A percentile compares a stretch with the other conserved stretches of the same genome.
phyloP scores from a whole-genome alignment of 31 red algal species.

The Asparagopsis taxiformis region DNA sequence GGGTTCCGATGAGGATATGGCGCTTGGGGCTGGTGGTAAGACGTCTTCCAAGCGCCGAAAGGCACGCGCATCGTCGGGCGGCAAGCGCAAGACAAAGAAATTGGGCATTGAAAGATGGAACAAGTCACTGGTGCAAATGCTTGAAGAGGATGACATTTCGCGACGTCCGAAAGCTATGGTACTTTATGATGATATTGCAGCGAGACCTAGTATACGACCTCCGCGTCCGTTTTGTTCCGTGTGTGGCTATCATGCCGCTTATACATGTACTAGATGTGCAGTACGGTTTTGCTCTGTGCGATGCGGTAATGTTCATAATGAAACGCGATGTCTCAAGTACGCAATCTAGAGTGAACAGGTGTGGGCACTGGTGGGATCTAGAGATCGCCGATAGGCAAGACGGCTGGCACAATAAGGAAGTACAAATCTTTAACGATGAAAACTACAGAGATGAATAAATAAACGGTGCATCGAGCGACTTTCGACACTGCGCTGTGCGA shows the following conservation, averaged over 20 bases:
- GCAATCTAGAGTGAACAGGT: slow-evolving; percentile 13
- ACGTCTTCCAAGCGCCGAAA: too few species aligned
- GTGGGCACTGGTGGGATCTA: too few species aligned
- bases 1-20: slow-evolving; percentile 29
- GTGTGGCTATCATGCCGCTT: slow-evolving; percentile 61
- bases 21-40: too few species aligned
- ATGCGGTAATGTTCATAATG: slow-evolving; percentile 57
- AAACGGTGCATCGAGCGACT: too few species aligned
- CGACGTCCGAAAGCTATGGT: slow-evolving; percentile 28
- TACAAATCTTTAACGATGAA: too few species aligned
- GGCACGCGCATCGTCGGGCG: too few species aligned
- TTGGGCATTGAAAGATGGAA: slow-evolving; percentile 59
- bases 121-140: slow-evolving; percentile 14
- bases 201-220: slow-evolving; percentile 29
- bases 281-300: slow-evolving; percentile 59
- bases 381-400: too few species aligned
- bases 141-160: slow-evolving; percentile 41
- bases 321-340: slow-evolving; percentile 68
- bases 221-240: slow-evolving; percentile 56
- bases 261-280: slow-evolving; percentile 64
- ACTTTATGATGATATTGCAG: slow-evolving; percentile 28
- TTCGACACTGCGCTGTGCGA: too few species aligned
- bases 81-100: neutral
- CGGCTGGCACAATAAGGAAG: too few species aligned
- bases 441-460: too few species aligned